These are phyloP conservation scores for Oenanthe sinensis DNA, from an alignment of 129 eudicot genomes.

Conservation along the genomic window DNA sequence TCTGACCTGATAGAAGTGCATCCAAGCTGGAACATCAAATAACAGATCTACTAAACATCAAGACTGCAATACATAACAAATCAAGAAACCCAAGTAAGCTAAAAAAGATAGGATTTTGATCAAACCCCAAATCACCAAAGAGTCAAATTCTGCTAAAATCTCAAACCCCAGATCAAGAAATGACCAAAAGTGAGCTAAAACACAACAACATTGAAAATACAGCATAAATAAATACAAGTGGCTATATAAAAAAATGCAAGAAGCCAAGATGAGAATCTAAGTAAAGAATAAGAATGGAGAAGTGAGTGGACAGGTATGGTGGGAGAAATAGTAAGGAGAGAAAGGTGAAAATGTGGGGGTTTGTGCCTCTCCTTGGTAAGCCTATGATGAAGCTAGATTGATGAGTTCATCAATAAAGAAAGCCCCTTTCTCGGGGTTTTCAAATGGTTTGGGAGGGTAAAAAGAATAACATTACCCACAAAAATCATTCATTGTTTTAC, in stretches of 20 bases:
- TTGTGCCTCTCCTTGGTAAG: neutral
- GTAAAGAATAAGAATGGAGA: slow-evolving; percentile 2
- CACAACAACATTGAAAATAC: neutral
- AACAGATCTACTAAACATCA: slow-evolving; percentile 9
- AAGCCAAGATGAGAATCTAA: slow-evolving; percentile 5
- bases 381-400: slow-evolving; percentile 9
- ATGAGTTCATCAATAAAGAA: slow-evolving; percentile 3
- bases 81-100: neutral
- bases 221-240: neutral
- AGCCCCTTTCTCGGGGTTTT: slow-evolving; percentile 10
- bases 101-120: neutral
- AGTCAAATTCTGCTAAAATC: neutral
- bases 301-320: slow-evolving; percentile 5
- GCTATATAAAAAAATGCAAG: neutral
- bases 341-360: slow-evolving; percentile 7
- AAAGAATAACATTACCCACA: neutral
- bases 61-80: neutral
- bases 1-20: slow-evolving; percentile 7
- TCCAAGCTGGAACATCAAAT: neutral
- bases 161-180: neutral
- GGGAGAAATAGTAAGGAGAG: slow-evolving; percentile 1
- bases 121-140: neutral
- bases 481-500: neutral
- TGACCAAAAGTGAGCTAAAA: neutral
- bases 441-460: slow-evolving; percentile 15